Conservation (phyloP, 225 moss, liverwort and hornwort genomes). For the Anthoceros angustus region DNA sequence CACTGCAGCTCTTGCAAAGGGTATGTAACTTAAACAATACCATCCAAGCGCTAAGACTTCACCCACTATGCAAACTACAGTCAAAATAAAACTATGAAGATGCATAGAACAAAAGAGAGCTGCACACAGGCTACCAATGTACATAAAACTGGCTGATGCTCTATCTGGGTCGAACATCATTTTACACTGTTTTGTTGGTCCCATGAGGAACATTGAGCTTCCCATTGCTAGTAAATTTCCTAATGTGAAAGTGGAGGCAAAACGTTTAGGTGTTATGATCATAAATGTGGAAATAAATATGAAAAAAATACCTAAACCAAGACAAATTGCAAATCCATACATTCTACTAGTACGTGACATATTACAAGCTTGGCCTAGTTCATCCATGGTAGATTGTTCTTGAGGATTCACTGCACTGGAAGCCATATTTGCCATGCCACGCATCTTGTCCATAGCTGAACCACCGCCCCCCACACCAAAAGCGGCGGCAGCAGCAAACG, state of each 20-base stretch:
- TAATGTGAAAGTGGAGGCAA: neutral
- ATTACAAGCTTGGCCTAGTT: neutral
- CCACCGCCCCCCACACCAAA: neutral
- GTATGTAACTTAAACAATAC: conserved; percentile 36
- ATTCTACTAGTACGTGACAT: neutral
- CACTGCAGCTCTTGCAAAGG: conserved; percentile 30
- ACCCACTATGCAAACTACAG: conserved; percentile 24
- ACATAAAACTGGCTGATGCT: conserved; percentile 17
- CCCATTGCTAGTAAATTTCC: neutral
- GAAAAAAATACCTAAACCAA: neutral
- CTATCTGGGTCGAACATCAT: conserved; percentile 33
- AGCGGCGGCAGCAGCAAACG: neutral
- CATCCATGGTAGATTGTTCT: neutral
- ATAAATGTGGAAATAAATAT: neutral
- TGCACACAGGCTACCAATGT: conserved; percentile 21
- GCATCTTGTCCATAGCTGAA: neutral
- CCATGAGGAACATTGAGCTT: conserved; percentile 34
- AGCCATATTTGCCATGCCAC: neutral
- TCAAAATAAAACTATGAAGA: conserved; percentile 27
- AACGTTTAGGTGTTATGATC: neutral
- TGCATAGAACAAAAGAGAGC: conserved; percentile 31
- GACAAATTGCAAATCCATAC: neutral
- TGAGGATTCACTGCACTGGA: neutral
- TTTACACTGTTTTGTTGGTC: conserved; percentile 22
- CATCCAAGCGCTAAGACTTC: conserved; percentile 22